A percentile compares a stretch with the other conserved stretches of the same genome.
These are phyloP conservation scores for Chlorophyllum brunneum DNA, from an alignment of 768 basidiomycete genomes.

Conservation along the genomic window DNA sequence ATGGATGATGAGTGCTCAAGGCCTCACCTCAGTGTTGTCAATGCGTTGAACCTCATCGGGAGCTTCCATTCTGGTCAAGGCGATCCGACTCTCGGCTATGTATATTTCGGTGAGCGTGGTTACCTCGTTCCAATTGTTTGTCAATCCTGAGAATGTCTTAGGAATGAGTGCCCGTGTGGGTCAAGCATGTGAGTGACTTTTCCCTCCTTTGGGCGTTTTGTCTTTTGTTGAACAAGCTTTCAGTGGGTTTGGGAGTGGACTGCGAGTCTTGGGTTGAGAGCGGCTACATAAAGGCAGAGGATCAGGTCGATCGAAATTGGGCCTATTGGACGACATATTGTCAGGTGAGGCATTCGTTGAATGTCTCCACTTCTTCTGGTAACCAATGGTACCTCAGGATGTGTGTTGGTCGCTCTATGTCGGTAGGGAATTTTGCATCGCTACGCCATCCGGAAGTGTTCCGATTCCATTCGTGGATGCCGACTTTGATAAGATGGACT, in stretches of 20 bases:
- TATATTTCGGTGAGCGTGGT: slow-evolving; percentile 40
- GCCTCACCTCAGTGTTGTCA: slow-evolving; percentile 41
- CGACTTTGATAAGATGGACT: slow-evolving; percentile 46
- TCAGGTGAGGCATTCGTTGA: slow-evolving; percentile 32
- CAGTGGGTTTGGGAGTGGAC: slow-evolving; percentile 56
- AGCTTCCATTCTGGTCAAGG: slow-evolving; percentile 45
- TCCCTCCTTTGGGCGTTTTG: background rate
- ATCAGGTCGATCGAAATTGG: slow-evolving; percentile 58
- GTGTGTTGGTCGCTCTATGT: slow-evolving; percentile 65
- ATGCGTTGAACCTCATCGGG: slow-evolving; percentile 38
- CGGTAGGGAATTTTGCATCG: slow-evolving; percentile 56
- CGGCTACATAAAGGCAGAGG: slow-evolving; percentile 46
- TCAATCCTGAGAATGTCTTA: slow-evolving; percentile 19
- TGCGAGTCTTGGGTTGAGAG: slow-evolving; percentile 54
- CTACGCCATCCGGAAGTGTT: slow-evolving; percentile 28
- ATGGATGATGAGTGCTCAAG: slow-evolving; percentile 43
- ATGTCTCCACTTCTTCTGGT: background rate
- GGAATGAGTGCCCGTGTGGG: slow-evolving; percentile 57
- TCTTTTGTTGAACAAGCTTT: background rate
- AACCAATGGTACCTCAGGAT: slow-evolving; percentile 33
- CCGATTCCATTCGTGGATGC: slow-evolving; percentile 45
- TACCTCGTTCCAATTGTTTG: background rate
- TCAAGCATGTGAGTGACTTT: slow-evolving; percentile 49
- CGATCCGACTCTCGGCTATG: slow-evolving; percentile 43
- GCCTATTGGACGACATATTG: slow-evolving; percentile 56